A percentile compares a stretch with the other conserved stretches of the same genome.
These are phyloP conservation scores for Xerocomus potaroensis DNA, from an alignment of 768 basidiomycete species.

Conservation along the genomic window DNA sequence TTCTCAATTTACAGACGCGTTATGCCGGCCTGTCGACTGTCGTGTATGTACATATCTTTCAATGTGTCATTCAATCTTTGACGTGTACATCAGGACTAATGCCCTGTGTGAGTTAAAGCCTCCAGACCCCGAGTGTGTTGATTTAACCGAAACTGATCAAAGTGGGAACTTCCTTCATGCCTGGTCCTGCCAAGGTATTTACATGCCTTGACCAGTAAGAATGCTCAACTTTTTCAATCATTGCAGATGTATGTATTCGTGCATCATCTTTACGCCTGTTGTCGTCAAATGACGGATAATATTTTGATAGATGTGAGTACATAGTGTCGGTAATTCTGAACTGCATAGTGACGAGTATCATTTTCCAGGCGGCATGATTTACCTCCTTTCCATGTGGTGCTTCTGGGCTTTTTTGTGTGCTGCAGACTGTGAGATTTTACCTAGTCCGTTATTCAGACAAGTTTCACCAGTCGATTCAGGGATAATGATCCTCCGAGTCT, in stretches of 20 bases:
- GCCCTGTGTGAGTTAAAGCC: background rate
- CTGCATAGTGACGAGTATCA: background rate
- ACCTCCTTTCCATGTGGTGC: background rate
- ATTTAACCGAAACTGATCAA: background rate
- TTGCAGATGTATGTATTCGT: background rate
- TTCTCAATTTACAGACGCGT: background rate
- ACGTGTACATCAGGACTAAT: background rate
- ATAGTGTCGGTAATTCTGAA: no score
- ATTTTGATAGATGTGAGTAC: no score
- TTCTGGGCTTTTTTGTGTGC: background rate
- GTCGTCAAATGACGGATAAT: background rate
- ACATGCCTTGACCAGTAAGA: background rate
- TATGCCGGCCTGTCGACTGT: background rate
- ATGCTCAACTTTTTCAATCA: background rate
- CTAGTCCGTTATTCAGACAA: no score
- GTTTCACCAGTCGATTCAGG: background rate
- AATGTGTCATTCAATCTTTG: background rate
- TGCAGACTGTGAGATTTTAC: background rate
- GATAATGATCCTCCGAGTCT: background rate
- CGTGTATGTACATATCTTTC: background rate
- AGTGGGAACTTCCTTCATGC: background rate
- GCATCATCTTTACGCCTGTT: background rate
- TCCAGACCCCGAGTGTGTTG: no score
- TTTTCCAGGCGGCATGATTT: background rate
- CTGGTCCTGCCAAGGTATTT: background rate